These are phyloP conservation scores for Tuber brumale DNA, from an alignment of 495 filamentous ascomycete species.

Conservation along the genomic window DNA sequence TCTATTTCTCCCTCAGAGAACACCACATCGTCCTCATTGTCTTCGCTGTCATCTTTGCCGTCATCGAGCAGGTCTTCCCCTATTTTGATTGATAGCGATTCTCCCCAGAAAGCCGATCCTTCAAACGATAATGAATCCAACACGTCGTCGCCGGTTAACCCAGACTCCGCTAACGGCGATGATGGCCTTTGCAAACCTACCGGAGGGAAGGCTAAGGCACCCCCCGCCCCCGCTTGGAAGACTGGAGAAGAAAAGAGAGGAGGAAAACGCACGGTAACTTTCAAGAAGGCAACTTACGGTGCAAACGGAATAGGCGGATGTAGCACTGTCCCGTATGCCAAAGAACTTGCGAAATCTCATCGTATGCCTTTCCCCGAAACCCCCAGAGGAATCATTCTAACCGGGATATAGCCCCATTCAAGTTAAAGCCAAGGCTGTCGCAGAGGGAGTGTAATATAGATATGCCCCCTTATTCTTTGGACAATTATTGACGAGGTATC, in stretches of 20 bases:
- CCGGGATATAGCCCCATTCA: background rate
- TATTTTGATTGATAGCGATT: background rate
- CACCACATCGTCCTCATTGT: background rate
- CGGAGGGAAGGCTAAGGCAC: background rate
- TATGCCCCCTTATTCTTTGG: background rate
- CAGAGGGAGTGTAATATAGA: background rate
- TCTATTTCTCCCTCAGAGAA: background rate
- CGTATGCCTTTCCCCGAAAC: background rate
- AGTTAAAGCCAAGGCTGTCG: background rate
- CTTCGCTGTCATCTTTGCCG: background rate
- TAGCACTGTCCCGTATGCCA: background rate
- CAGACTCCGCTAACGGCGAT: background rate
- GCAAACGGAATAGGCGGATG: background rate
- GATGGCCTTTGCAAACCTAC: background rate
- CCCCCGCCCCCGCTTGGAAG: background rate
- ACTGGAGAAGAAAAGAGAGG: constrained; percentile 2
- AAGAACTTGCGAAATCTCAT: background rate
- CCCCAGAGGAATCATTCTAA: background rate
- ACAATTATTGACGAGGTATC: background rate
- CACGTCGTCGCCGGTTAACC: background rate
- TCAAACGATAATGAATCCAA: background rate
- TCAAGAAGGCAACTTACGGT: background rate
- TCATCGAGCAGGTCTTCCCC: background rate
- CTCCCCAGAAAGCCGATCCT: background rate
- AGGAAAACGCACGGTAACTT: background rate